These are phyloP conservation scores for Capsicum chinense DNA, from an alignment of 257 asterid genomes.

Conservation along the genomic window DNA sequence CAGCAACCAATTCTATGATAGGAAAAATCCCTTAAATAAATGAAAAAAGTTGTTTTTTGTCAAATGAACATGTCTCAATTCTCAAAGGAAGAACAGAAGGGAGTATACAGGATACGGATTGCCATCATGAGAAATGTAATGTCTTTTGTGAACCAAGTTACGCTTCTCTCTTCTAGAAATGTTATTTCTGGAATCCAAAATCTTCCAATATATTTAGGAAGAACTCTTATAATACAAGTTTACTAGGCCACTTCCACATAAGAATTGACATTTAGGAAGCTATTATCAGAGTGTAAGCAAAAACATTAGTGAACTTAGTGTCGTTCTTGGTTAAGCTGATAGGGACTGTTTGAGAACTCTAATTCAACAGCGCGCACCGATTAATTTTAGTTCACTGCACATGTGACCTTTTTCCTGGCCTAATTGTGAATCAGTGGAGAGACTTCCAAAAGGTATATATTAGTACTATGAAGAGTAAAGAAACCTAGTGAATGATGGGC, in stretches of 20 bases:
- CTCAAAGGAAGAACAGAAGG: constrained; percentile 16
- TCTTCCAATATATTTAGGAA: background rate
- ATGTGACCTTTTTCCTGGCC: background rate
- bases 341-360: constrained; percentile 6
- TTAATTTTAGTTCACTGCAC: background rate
- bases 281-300: background rate
- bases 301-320: background rate
- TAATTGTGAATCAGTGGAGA: background rate
- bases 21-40: background rate
- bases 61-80: constrained; percentile 7
- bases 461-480: background rate
- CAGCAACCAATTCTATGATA: background rate
- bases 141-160: background rate
- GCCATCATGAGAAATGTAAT: background rate
- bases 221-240: background rate
- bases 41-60: background rate
- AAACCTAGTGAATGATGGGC: background rate
- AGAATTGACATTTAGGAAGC: background rate
- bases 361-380: background rate
- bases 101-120: background rate
- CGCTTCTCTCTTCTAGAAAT: background rate
- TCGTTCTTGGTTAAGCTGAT: background rate
- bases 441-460: background rate
- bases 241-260: background rate
- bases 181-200: background rate